Conservation (phyloP, 257 asterid species). For the Nemophila menziesii region DNA sequence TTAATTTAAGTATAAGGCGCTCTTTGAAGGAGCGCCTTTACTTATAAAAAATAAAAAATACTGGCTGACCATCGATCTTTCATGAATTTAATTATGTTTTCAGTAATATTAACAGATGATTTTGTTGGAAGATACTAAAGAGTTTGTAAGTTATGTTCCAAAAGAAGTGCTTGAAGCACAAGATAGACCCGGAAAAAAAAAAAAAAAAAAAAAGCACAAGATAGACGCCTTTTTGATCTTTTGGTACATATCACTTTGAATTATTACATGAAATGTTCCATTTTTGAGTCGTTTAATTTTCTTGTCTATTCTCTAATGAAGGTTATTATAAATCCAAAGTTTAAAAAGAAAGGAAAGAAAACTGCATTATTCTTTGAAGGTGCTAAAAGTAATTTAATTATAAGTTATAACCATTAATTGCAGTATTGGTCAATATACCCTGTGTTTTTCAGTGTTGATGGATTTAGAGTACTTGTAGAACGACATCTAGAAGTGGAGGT, state of each 20-base stretch:
- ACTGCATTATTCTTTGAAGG: slow-evolving; percentile 87
- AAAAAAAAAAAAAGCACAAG: no score
- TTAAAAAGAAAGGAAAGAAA: slow-evolving; percentile 47
- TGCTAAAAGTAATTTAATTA: slow-evolving; percentile 1
- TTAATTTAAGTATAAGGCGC: no score
- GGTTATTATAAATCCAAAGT: slow-evolving; percentile 79
- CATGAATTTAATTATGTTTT: neutral
- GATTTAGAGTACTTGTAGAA: slow-evolving; percentile 82
- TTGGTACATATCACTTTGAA: slow-evolving; percentile 44
- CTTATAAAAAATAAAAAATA: no score
- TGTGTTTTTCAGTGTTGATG: slow-evolving; percentile 47
- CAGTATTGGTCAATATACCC: neutral
- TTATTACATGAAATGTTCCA: neutral
- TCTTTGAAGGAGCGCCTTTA: no score
- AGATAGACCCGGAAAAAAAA: no score
- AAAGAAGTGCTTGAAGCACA: slow-evolving; percentile 45
- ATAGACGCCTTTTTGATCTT: slow-evolving; percentile 67
- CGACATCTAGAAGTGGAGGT: slow-evolving; percentile 74
- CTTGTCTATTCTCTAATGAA: slow-evolving; percentile 19
- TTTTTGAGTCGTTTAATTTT: neutral
- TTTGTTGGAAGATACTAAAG: slow-evolving; percentile 75
- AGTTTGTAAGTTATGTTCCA: slow-evolving; percentile 55
- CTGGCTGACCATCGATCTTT: no score
- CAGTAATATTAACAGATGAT: slow-evolving; percentile 45
- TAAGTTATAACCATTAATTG: no score